Conservation (phyloP, 192 early-diverging fungal genomes). For the Gaertneriomyces semiglobifer region DNA sequence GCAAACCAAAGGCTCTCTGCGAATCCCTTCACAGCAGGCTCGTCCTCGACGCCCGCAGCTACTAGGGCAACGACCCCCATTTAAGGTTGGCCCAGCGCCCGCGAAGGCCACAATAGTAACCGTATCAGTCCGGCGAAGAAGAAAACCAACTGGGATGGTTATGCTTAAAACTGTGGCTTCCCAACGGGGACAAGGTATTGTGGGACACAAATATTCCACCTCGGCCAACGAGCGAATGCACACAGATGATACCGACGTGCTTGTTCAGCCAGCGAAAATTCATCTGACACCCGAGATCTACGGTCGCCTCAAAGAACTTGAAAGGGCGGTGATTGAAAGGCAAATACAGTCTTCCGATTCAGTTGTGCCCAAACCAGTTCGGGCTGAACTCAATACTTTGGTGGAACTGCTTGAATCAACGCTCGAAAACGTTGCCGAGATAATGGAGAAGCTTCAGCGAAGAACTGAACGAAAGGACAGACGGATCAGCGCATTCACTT, state of each 20-base stretch:
- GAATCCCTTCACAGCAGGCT: neutral
- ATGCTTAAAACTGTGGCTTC: neutral
- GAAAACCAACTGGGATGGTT: neutral
- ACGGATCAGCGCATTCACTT: no score
- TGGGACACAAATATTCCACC: neutral
- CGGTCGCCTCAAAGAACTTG: no score
- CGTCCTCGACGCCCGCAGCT: neutral
- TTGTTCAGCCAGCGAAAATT: neutral
- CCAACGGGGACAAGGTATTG: neutral
- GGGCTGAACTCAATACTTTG: no score
- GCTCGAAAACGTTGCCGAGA: no score
- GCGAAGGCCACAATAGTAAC: neutral
- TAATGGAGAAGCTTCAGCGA: no score
- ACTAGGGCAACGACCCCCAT: conserved; percentile 8
- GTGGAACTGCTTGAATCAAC: no score
- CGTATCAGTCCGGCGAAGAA: no score
- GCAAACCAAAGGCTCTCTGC: neutral
- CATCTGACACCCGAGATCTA: no score
- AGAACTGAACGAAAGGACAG: no score
- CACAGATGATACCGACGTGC: neutral
- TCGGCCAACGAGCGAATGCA: neutral
- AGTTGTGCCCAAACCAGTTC: no score
- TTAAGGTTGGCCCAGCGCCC: conserved; percentile 20
- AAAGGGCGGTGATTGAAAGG: no score
- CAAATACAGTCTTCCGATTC: no score